Evolutionary conservation across 2,329 filamentous ascomycete species (phyloP), one percentile per base, ranked within the genome.

Genomic region (Scedosporium apiospermum): DNA sequence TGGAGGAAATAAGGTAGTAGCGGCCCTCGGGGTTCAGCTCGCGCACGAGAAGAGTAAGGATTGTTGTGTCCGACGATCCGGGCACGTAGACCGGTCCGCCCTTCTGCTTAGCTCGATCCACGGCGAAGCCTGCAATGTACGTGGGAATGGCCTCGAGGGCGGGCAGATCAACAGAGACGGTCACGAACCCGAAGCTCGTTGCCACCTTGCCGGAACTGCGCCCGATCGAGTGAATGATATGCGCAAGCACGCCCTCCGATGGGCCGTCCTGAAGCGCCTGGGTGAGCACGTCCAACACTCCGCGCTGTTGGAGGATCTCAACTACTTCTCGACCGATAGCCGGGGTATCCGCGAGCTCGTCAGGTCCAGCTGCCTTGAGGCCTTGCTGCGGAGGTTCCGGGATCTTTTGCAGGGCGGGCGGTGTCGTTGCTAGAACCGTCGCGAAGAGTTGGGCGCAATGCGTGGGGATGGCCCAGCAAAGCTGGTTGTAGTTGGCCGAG

Each of bases 361-460:
- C 88, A 27, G 91, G 84, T 67, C 96, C 91, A 58, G 89, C 82
- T 14, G 46, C 49, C 72, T 93, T 93, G 62, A 92, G 75, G 1
- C 89, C 88, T 23, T 85, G 80, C 59, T 88, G 85, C 69, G 90
- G 86, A 38, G 87, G 89, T 76, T 91, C 89, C 4, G 85, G 86
- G 68, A 90, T 85, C 73, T 90, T 92, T 49, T 83, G 81, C 63
- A 72, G 72, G 21, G 83, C 84, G 26, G 89, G 90, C 12, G 90
- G 91, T 65, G 87, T 90, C 6, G 93, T 91, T 65, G 89, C 89
- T 65, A 98, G 82, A 61, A 99, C 86, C 62, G 96, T 81, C 70
- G 98, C 97, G 67, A 93, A 86, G 61, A 97, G 80, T 74, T 98
- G 95, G 16, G 88, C 87, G 74, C 91, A 95, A 70, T 95, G 89